Base-by-base conservation (phyloP, 495 filamentous ascomycete species). In the Aspergillus ostianus region DNA sequence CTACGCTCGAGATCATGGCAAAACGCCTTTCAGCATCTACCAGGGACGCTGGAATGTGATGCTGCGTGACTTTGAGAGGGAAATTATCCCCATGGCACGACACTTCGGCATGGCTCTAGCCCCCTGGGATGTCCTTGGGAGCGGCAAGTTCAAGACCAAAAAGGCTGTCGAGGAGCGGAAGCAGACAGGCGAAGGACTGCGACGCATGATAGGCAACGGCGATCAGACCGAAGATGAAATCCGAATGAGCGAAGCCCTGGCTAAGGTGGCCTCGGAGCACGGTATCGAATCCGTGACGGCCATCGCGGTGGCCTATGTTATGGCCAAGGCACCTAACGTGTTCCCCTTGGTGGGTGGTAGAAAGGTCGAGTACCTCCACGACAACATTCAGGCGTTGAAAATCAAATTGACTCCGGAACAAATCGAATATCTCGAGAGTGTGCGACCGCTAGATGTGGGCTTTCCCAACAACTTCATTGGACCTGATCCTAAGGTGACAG, bases 271-370 rank as follows among this genome's bases (percentile, higher is more conserved):
- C 0, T 71, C 68, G n/a, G 73, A 76, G 58, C 81, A 85, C 47
- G 75, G 74, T 9, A 64, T 68, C 32, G 71, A 78, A 47, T 64
- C 54, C 63, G 41, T 87, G 49, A 84, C 82, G 8, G 80, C 78
- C 51, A 67, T 91, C 20, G 88, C 88, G 1, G 69, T 90, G 48
- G 87, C 88, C 7, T 92, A 91, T 65, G 85, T 90, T 5, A 80
- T 85, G 75, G 74, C 82, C 61, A 90, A 90, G 69, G 76, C 86
- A 17, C 83, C 86, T 0, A 86, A 90, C 60, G 86, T 90, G 30
- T 90, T 90, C 70, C 88, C 88, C 4, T 85, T 92, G 50, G 78
- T 89, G 18, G 88, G 88, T 36, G 83, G 83, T 0, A 64, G 84
- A 13, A 88, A 83, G 66, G 67, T 87, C 44, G 79, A 83, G 62